Base-by-base conservation (phyloP, 2,329 filamentous ascomycete genomes). In the Clonostachys chloroleuca region DNA sequence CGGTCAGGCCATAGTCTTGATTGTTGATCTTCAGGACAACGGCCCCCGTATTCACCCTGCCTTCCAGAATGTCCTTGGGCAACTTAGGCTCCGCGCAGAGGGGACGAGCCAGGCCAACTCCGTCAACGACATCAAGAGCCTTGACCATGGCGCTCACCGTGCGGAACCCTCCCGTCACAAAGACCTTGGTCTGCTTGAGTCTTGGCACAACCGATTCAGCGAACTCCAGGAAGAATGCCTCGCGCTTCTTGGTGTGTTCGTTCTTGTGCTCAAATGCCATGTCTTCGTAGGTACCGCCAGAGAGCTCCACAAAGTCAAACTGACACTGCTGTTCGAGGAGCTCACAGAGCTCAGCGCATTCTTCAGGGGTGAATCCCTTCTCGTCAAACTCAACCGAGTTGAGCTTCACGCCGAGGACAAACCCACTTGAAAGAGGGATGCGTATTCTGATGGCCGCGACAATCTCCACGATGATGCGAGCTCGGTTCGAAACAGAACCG, bases 171-270 rank as follows among this genome's bases (percentile, higher is more conserved):
- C 81, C 81, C 0, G 80, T 84, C 35, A 84, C 66, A 52, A 81
- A 84, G 1, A 68, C 71, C 57, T 73, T 79, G 1, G 80, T 84
- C 60, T 77, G 73, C 20, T 40, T 30, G 35, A 46, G 37, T 14
- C 17, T 30, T 13, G 16, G 34, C 0, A 80, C 80, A 30, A 46
- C 40, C 35, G 24, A 13, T n/a, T 46, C 44, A 13, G 44, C 44
- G 49, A 81, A 83, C 3, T 82, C 77, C 40, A 83, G 57, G 68
- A 83, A 84, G 68, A 81, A 83, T 2, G 76, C 71, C 55, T 82
- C 79, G 6, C 78, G 67, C 62, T 75, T 74, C 60, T 68, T 70
- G 6, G 77, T 83, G 13, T 69, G 74, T 40, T 83, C 79, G 44
- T 71, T 66, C 61, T 73, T 68, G 57, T 80, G 75, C 3, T 54